A percentile compares a stretch with the other conserved stretches of the same genome.
phyloP scores from a whole-genome alignment of 768 basidiomycete genomes.

The Termitomyces sp. region DNA sequence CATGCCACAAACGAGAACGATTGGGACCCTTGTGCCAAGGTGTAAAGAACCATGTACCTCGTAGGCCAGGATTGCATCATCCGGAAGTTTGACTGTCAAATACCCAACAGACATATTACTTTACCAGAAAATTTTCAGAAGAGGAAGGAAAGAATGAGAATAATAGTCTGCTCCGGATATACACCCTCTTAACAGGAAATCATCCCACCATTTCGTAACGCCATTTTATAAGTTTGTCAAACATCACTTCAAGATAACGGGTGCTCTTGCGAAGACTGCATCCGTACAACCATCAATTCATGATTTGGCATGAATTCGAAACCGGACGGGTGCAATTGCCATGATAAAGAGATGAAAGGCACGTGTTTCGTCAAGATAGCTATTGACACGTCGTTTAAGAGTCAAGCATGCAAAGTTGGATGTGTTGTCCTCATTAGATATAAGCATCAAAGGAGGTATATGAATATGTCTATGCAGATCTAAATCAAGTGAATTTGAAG shows the following conservation, averaged over 20 bases:
- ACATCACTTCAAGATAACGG: conserved; percentile 1
- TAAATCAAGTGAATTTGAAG: conserved; percentile 62
- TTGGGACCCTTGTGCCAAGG: conserved; percentile 23
- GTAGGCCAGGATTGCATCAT: conserved; percentile 39
- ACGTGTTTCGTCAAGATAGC: neutral
- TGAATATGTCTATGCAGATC: conserved; percentile 1
- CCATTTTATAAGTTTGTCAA: conserved; percentile 5
- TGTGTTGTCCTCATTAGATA: neutral
- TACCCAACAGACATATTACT: conserved; percentile 17
- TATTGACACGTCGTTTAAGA: neutral
- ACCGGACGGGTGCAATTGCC: conserved; percentile 7
- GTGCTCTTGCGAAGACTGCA: conserved; percentile 9
- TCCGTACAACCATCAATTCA: conserved; percentile 3
- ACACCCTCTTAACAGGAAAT: conserved; percentile 1
- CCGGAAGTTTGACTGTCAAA: conserved; percentile 25
- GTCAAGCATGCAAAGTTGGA: neutral
- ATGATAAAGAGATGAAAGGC: neutral
- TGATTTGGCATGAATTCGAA: neutral
- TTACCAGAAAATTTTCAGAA: neutral
- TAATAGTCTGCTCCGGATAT: neutral
- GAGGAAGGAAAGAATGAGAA: neutral
- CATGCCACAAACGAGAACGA: conserved; percentile 39
- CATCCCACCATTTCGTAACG: neutral
- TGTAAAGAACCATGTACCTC: conserved; percentile 35
- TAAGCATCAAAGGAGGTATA: neutral